phyloP scores from a whole-genome alignment of 2,329 filamentous ascomycete genomes.

The Leptographium procerum region DNA sequence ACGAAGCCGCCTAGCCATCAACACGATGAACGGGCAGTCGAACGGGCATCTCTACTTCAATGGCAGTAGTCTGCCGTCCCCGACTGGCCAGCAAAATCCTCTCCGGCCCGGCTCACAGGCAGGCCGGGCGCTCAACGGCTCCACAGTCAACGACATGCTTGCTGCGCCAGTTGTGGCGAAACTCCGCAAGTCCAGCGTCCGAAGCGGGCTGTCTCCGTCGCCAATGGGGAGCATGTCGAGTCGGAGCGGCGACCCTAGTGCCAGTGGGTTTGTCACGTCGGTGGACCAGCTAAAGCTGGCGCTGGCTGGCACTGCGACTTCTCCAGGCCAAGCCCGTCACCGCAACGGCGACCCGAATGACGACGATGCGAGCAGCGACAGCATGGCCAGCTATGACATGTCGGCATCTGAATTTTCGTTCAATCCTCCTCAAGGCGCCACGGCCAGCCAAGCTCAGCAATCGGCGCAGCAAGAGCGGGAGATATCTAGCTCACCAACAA shows the following conservation, averaged over 20 bases:
- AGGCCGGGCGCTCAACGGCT: conserved; percentile 9
- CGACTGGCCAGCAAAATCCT: conserved; percentile 38
- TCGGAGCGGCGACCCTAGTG: conserved; percentile 16
- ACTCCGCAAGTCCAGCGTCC: conserved; percentile 42
- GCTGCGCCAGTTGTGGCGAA: conserved; percentile 27
- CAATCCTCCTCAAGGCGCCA: conserved; percentile 24
- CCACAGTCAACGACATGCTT: conserved; percentile 9
- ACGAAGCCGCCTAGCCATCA: conserved; percentile 45
- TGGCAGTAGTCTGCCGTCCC: conserved; percentile 28
- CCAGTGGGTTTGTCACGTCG: conserved; percentile 35
- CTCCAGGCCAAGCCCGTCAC: conserved; percentile 21
- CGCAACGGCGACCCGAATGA: conserved; percentile 30
- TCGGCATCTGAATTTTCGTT: conserved; percentile 56
- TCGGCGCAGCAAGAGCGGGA: conserved; percentile 12
- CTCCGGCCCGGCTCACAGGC: conserved; percentile 38
- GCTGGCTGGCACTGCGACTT: conserved; percentile 37
- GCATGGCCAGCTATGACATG: conserved; percentile 60
- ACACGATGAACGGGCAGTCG: conserved; percentile 7
- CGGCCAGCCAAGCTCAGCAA: background rate
- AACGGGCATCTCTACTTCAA: conserved; percentile 16
- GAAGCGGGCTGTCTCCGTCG: conserved; percentile 37
- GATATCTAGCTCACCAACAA: conserved; percentile 15
- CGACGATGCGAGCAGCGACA: conserved; percentile 49
- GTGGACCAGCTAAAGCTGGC: conserved; percentile 55
- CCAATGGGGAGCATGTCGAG: conserved; percentile 20